These are phyloP conservation scores for Colletotrichum viniferum DNA, from an alignment of 2,329 filamentous ascomycete genomes.

Conservation along the genomic window DNA sequence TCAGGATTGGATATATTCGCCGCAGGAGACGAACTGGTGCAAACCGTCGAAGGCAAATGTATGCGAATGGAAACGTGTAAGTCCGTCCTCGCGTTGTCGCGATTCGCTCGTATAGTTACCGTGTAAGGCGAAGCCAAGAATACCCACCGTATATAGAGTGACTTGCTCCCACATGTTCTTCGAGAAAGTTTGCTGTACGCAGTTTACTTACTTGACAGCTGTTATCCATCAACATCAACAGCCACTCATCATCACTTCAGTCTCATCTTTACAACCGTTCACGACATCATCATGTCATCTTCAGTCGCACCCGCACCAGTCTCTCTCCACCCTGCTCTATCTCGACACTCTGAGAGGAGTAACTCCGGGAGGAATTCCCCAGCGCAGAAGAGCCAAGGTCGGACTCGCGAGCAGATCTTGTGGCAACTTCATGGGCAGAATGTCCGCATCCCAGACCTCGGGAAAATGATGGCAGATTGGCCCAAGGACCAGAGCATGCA, in stretches of 20 bases:
- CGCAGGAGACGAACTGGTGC: not conserved
- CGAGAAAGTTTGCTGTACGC: not conserved
- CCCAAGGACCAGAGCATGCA: not conserved
- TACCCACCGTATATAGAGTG: not conserved
- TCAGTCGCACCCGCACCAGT: not conserved
- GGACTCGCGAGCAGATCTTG: not conserved
- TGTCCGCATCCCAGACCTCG: not conserved
- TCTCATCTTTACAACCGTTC: not conserved
- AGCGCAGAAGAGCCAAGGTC: not conserved
- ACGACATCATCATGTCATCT: not conserved
- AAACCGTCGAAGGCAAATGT: not conserved
- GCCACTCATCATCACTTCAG: not conserved
- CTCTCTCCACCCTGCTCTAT: not conserved
- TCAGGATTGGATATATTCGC: not conserved
- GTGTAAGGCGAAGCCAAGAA: not conserved
- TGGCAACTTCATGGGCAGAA: constrained; percentile 9
- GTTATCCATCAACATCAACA: not conserved
- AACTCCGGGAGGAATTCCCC: not conserved
- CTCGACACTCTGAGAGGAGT: not conserved
- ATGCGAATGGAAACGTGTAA: not conserved
- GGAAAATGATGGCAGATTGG: constrained; percentile 1
- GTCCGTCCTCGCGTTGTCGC: not conserved
- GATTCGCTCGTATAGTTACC: not conserved
- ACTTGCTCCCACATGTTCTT: not conserved
- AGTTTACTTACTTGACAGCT: not conserved